These are phyloP conservation scores for Tuber brumale DNA, from an alignment of 495 filamentous ascomycete genomes.

Conservation along the genomic window DNA sequence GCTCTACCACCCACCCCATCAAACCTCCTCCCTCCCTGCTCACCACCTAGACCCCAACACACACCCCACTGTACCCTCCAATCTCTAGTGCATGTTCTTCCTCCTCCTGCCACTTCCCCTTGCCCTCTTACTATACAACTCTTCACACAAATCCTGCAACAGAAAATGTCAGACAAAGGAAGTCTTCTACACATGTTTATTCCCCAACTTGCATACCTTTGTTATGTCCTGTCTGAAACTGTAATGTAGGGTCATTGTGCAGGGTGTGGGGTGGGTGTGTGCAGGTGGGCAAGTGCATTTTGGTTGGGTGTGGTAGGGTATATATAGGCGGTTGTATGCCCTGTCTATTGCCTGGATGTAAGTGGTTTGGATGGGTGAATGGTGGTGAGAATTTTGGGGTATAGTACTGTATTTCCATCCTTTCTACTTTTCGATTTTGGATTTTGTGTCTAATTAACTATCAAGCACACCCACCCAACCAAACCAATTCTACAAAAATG, in stretches of 20 bases:
- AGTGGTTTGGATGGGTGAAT: neutral
- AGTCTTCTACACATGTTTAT: neutral
- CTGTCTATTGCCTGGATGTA: neutral
- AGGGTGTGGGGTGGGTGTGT: neutral
- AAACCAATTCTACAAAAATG: conserved; percentile 1
- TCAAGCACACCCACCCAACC: neutral
- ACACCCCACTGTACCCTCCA: neutral
- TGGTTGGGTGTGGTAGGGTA: neutral
- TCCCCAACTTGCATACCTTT: neutral
- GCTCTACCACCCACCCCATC: neutral
- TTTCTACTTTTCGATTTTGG: neutral
- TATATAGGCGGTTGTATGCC: neutral
- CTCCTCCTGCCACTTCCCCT: neutral
- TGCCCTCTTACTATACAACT: neutral
- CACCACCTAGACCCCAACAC: neutral
- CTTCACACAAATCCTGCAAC: neutral
- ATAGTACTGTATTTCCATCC: neutral
- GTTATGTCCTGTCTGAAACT: neutral
- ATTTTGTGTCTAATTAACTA: neutral
- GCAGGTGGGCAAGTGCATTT: neutral
- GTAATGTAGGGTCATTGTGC: neutral
- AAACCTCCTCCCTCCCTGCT: neutral
- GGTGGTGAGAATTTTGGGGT: neutral
- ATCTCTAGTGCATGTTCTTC: neutral
- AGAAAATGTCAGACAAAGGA: neutral